Evolutionary conservation across 352 stramenopile genomes (phyloP).

Genomic region (Pythium aquatile): DNA sequence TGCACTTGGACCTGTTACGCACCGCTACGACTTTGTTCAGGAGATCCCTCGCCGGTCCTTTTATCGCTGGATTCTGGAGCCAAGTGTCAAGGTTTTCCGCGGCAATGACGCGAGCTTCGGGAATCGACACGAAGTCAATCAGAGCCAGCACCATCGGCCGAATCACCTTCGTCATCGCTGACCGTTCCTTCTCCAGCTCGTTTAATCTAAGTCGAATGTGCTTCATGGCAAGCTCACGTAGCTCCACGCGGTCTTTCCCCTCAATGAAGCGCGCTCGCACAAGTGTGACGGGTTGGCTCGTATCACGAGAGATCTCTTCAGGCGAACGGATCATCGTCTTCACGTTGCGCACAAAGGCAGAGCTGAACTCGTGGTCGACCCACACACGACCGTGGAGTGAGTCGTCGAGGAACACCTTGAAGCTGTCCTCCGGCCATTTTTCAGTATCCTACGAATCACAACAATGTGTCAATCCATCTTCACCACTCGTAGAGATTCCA

Average conservation of each 20-base stretch:
- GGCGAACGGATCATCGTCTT: slow-evolving; percentile 58
- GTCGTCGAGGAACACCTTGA: slow-evolving; percentile 88
- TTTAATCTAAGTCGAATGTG: slow-evolving; percentile 59
- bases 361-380: slow-evolving; percentile 84
- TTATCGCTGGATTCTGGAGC: slow-evolving; percentile 79
- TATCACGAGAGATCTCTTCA: slow-evolving; percentile 8
- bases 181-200: slow-evolving; percentile 72
- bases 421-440: slow-evolving; percentile 74
- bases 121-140: slow-evolving; percentile 58
- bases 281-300: slow-evolving; percentile 23
- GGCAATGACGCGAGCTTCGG: slow-evolving; percentile 60
- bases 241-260: slow-evolving; percentile 38
- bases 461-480: background rate
- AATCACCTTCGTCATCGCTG: slow-evolving; percentile 49
- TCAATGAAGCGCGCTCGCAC: slow-evolving; percentile 51
- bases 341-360: slow-evolving; percentile 73
- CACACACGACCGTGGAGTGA: slow-evolving; percentile 76
- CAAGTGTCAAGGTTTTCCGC: slow-evolving; percentile 76
- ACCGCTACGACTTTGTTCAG: slow-evolving; percentile 63
- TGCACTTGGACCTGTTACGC: slow-evolving; percentile 8
- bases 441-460: slow-evolving; percentile 33
- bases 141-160: slow-evolving; percentile 79
- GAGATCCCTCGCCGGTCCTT: slow-evolving; percentile 68
- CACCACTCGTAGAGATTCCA: background rate
- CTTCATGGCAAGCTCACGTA: slow-evolving; percentile 66